Evolutionary conservation across 129 eudicot genomes (phyloP).

Genomic region (Escallonia rubra): DNA sequence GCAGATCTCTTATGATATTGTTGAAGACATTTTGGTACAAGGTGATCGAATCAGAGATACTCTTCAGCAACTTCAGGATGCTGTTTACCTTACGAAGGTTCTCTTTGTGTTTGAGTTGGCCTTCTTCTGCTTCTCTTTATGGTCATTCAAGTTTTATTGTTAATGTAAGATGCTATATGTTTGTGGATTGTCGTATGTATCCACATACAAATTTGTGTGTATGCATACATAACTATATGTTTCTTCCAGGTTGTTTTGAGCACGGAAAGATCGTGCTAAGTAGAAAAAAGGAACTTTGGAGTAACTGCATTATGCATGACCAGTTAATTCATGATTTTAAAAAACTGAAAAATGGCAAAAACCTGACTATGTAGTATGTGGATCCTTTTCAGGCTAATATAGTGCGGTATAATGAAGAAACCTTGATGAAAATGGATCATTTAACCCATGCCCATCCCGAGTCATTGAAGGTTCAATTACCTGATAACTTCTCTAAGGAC

Average conservation of each 20-base stretch:
- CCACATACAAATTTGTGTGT: too few relatives aligned
- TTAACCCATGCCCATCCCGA: constrained; percentile 32
- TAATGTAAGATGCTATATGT: neutral
- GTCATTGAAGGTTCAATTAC: constrained; percentile 29
- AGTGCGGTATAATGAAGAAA: constrained; percentile 70
- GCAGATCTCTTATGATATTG: constrained; percentile 83
- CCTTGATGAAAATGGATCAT: constrained; percentile 49
- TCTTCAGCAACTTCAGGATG: constrained; percentile 91
- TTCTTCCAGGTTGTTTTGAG: too few relatives aligned
- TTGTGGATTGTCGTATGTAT: too few relatives aligned
- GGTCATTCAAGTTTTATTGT: neutral
- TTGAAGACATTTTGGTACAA: constrained; percentile 76
- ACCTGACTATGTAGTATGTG: neutral
- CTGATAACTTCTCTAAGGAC: constrained; percentile 23
- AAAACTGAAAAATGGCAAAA: too few relatives aligned
- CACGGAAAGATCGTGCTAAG: too few relatives aligned
- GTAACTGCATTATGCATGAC: too few relatives aligned
- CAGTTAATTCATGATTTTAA: too few relatives aligned
- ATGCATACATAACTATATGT: too few relatives aligned
- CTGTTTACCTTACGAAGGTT: constrained; percentile 91
- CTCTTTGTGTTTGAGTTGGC: constrained; percentile 6
- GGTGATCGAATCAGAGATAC: constrained; percentile 76
- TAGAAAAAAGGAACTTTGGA: too few relatives aligned
- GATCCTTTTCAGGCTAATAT: constrained; percentile 70
- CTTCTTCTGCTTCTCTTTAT: too few relatives aligned